Conservation (phyloP, 352 stramenopile genomes). For the Halophytophthora batemanensis region DNA sequence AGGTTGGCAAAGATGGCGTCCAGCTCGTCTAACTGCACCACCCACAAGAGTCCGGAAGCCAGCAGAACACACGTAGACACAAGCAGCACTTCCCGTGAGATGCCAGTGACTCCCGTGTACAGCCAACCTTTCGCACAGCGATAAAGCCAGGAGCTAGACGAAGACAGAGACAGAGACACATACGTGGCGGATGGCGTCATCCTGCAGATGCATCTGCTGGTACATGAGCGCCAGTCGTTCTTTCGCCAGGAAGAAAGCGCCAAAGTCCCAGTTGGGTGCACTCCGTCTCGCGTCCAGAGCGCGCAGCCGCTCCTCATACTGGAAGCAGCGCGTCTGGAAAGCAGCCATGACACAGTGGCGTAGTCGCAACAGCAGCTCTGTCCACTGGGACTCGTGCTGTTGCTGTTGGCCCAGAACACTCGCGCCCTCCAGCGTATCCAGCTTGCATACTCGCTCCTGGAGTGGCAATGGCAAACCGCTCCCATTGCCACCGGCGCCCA, state of each 20-base stretch:
- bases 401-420: slow-evolving; percentile 71
- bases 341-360: slow-evolving; percentile 80
- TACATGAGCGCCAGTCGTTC: slow-evolving; percentile 81
- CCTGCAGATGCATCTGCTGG: slow-evolving; percentile 77
- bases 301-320: slow-evolving; percentile 75
- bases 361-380: slow-evolving; percentile 62
- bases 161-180: slow-evolving; percentile 6
- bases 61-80: not conserved
- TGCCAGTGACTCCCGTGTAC: no score
- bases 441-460: slow-evolving; percentile 79
- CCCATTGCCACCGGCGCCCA: no score
- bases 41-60: no score
- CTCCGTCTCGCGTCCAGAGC: slow-evolving; percentile 60
- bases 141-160: no score
- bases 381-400: slow-evolving; percentile 80
- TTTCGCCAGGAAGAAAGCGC: slow-evolving; percentile 77
- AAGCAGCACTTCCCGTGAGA: not conserved
- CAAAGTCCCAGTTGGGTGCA: slow-evolving; percentile 63
- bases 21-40: slow-evolving; percentile 64
- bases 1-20: slow-evolving; percentile 70
- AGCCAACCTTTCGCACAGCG: no score
- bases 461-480: no score
- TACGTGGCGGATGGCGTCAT: slow-evolving; percentile 82
- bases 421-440: slow-evolving; percentile 71
- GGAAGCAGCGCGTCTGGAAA: slow-evolving; percentile 72